Base-by-base conservation (phyloP, 1,284 basidiomycete genomes). In the Trichosporon inkin region DNA sequence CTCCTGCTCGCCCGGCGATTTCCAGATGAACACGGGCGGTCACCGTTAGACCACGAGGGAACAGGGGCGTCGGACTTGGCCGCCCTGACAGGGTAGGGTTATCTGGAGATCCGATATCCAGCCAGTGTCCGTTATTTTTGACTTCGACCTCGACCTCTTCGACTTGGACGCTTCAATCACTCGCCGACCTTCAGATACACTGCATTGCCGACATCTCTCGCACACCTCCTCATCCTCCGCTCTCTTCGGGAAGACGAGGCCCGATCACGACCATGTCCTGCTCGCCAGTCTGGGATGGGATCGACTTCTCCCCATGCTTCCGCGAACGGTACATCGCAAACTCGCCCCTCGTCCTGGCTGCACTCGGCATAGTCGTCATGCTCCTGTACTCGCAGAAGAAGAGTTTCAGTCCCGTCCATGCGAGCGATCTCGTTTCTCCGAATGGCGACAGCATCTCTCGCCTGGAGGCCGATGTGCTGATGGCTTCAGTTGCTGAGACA, bases 291-390 rank as follows among this genome's bases (percentile, higher is more conserved):
- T 81, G 79, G 79, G 72, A 80, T 60, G 79, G 79, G n/a, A 59
- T 71, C 6, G 79, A 80, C 64, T 80, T 80, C 57, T 72, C 72
- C 1, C 65, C 64, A 10, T 80, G 78, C 62, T 78, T 78, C 55
- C 65, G 69, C 13, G 66, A 75, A 10, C 55, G 70, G 13, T 73
- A 70, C 53, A 58, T 75, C 28, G 60, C 53, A 10, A 74, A 73
- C 44, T 47, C 73, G 4, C 73, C 77, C 1, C 60, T 77, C 20
- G 53, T 69, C 3, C 64, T 77, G 40, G 63, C 74, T 38, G 60
- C 44, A 17, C 57, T 70, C 39, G 61, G 75, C 55, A 39, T 65
- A 2, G 24, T 66, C 17, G 56, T 52, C 24, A 55, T 65, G 34
- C 22, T 53, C 10, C 53, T 22, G 22, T 49, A 10, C 14, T 49